Conservation (phyloP, 164 flowering plant species). For the Stephania japonica region DNA sequence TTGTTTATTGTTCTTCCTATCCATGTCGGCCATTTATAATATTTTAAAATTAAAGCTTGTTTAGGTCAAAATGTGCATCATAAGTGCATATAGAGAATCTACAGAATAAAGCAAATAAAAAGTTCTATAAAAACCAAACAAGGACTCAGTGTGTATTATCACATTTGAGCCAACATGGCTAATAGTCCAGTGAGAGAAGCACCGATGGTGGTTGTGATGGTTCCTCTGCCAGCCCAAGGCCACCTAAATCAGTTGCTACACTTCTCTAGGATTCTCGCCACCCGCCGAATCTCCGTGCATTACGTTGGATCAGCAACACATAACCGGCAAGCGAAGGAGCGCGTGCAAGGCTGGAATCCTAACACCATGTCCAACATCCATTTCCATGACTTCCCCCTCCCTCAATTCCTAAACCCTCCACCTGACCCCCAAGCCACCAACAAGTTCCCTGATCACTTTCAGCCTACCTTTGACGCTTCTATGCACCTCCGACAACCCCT, state of each 20-base stretch:
- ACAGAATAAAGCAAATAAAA: too few species aligned
- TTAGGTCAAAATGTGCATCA: too few species aligned
- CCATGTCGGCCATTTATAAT: not conserved
- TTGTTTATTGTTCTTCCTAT: not conserved
- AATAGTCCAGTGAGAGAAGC: not conserved
- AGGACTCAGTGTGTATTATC: not conserved
- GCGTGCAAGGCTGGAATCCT: slow-evolving; percentile 35
- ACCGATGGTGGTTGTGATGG: slow-evolving; percentile 39
- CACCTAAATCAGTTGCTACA: slow-evolving; percentile 58
- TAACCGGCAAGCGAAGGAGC: slow-evolving; percentile 45
- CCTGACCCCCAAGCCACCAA: slow-evolving; percentile 33
- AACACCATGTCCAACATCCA: slow-evolving; percentile 24
- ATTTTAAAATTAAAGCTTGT: too few species aligned
- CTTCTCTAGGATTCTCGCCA: slow-evolving; percentile 38
- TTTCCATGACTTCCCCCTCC: slow-evolving; percentile 48
- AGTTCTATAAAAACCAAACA: not conserved
- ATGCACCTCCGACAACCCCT: slow-evolving; percentile 42
- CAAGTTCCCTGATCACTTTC: slow-evolving; percentile 56
- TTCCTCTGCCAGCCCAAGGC: slow-evolving; percentile 60
- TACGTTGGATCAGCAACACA: slow-evolving; percentile 40
- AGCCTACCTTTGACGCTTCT: slow-evolving; percentile 34
- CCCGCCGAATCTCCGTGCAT: slow-evolving; percentile 38
- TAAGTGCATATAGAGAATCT: too few species aligned
- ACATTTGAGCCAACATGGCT: not conserved
- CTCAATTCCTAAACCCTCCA: slow-evolving; percentile 26